Evolutionary conservation across 2,329 filamentous ascomycete species (phyloP).

Genomic region (Hirsutella minnesotensis): DNA sequence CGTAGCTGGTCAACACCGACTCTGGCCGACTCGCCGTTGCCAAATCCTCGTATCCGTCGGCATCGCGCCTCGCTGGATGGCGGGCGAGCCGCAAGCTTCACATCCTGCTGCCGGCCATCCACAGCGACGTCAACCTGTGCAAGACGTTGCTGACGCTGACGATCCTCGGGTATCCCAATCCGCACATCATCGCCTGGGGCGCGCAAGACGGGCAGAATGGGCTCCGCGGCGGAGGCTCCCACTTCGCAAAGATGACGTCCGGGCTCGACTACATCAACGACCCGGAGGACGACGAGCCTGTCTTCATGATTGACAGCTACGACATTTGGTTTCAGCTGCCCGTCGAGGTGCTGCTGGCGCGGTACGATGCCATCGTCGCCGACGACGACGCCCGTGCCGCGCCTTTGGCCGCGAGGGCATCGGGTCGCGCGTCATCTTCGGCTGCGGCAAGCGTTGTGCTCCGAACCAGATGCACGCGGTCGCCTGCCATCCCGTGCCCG

Average conservation of each 20-base stretch:
- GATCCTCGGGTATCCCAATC: conserved; percentile 16
- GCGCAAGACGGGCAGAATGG: conserved; percentile 7
- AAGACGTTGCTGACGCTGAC: conserved; percentile 18
- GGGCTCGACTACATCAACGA: conserved; percentile 15
- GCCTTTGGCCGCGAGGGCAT: conserved; percentile 11
- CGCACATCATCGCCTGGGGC: conserved; percentile 16
- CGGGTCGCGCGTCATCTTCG: conserved; percentile 13
- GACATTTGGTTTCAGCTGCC: conserved; percentile 23
- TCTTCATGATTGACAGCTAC: conserved; percentile 19
- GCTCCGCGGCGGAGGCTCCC: conserved; percentile 14
- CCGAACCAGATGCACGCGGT: conserved; percentile 12
- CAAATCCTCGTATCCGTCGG: conserved; percentile 1
- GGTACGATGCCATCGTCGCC: conserved; percentile 13
- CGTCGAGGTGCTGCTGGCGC: conserved; percentile 11
- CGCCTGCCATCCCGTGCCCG: conserved; percentile 16
- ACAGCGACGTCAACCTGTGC: conserved; percentile 14
- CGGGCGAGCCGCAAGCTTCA: conserved; percentile 8
- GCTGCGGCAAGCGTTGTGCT: conserved; percentile 15
- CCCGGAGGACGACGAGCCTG: conserved; percentile 14
- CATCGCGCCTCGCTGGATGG: neutral
- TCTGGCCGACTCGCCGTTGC: neutral
- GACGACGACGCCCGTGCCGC: conserved; percentile 13
- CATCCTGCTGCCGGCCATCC: conserved; percentile 15
- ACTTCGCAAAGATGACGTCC: conserved; percentile 16
- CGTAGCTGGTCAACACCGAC: neutral